phyloP scores from a whole-genome alignment of 768 basidiomycete species.

The Leucocoprinus birnbaumii region DNA sequence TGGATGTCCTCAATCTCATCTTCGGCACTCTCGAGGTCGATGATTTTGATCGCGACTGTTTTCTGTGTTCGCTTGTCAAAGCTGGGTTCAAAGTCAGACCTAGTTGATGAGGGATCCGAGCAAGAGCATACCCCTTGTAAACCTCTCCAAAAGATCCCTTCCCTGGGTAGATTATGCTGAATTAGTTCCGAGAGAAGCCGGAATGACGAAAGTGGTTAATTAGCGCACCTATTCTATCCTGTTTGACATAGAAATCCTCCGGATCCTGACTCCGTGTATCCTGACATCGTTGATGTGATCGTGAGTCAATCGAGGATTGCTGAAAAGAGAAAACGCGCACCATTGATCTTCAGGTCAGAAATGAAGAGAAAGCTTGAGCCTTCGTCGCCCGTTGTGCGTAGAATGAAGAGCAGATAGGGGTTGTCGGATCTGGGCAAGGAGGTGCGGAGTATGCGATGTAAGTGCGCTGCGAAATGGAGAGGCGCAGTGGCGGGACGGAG shows the following conservation, averaged over 20 bases:
- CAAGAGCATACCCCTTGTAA: constrained; percentile 81
- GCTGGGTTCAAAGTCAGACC: constrained; percentile 37
- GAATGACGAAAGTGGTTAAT: constrained; percentile 7
- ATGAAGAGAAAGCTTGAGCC: constrained; percentile 15
- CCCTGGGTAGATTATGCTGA: constrained; percentile 44
- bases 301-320: constrained; percentile 17
- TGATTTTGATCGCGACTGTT: constrained; percentile 99
- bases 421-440: neutral
- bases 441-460: neutral
- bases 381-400: constrained; percentile 17
- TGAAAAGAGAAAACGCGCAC: constrained; percentile 15
- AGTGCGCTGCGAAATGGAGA: neutral
- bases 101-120: constrained; percentile 11
- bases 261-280: constrained; percentile 81
- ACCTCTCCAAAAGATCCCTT: constrained; percentile 99
- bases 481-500: neutral
- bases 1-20: constrained; percentile 99
- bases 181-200: constrained; percentile 10
- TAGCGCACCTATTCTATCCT: constrained; percentile 87
- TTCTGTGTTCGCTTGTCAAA: constrained; percentile 95
- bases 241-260: constrained; percentile 95
- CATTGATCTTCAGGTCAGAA: constrained; percentile 19
- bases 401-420: neutral
- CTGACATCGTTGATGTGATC: constrained; percentile 34
- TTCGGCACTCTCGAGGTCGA: constrained; percentile 97